phyloP scores from a whole-genome alignment of 192 early-diverging fungal species.

The Linnemannia schmuckeri region DNA sequence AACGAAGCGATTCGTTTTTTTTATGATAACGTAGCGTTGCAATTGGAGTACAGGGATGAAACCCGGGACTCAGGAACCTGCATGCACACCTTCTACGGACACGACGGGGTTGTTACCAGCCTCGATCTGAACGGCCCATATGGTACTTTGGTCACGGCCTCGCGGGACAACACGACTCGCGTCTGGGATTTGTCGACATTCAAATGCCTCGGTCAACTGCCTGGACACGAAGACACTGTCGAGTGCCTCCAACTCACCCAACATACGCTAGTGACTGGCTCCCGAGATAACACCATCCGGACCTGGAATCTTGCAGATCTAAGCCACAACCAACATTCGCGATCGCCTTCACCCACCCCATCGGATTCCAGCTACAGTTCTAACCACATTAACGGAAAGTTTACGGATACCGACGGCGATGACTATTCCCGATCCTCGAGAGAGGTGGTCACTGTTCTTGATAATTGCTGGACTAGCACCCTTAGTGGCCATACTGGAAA shows the following conservation, averaged over 20 bases:
- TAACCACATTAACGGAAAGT: slow-evolving; percentile 27
- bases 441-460: slow-evolving; percentile 38
- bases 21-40: slow-evolving; percentile 24
- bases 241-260: slow-evolving; percentile 39
- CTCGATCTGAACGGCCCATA: slow-evolving; percentile 69
- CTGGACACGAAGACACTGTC: slow-evolving; percentile 59
- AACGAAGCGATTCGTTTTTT: neutral
- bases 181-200: slow-evolving; percentile 77
- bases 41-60: slow-evolving; percentile 46
- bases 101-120: slow-evolving; percentile 72
- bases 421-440: slow-evolving; percentile 35
- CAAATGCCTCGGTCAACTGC: slow-evolving; percentile 67
- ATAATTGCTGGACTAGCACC: slow-evolving; percentile 50
- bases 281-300: slow-evolving; percentile 50
- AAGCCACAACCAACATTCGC: slow-evolving; percentile 34
- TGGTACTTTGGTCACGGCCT: slow-evolving; percentile 73
- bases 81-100: slow-evolving; percentile 69
- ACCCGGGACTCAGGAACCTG: slow-evolving; percentile 59
- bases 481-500: slow-evolving; percentile 62
- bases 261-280: slow-evolving; percentile 56
- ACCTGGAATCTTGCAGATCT: slow-evolving; percentile 48
- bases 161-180: slow-evolving; percentile 76
- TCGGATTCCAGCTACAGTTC: slow-evolving; percentile 39
- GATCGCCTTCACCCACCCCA: slow-evolving; percentile 42
- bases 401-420: slow-evolving; percentile 24